A percentile compares a stretch with the other conserved stretches of the same genome.
These are phyloP conservation scores for Babesia caballi DNA, from an alignment of 169 alveolate genomes.

Conservation along the genomic window DNA sequence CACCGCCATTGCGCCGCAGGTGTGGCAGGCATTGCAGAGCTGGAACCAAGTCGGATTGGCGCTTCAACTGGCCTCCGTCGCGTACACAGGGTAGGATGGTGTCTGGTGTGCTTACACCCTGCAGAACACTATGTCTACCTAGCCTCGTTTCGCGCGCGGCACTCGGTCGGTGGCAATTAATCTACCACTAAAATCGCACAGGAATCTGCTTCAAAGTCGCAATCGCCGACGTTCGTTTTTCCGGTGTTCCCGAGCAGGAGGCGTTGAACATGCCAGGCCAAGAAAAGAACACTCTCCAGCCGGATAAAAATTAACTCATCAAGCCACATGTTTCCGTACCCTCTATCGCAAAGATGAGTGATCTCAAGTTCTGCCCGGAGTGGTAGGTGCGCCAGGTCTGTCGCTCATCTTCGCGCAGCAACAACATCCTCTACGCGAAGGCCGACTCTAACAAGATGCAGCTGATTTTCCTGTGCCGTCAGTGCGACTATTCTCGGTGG, in stretches of 20 bases:
- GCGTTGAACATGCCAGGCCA: background rate
- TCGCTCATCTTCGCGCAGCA: constrained; percentile 35
- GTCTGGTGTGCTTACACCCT: background rate
- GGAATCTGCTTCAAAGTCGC: constrained; percentile 22
- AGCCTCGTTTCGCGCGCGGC: constrained; percentile 13
- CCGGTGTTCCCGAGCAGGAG: background rate
- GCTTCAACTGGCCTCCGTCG: constrained; percentile 24
- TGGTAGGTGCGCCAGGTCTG: constrained; percentile 23
- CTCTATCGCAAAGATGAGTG: constrained; percentile 45
- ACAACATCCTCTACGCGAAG: constrained; percentile 71
- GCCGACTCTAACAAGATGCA: constrained; percentile 68
- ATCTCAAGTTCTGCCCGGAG: constrained; percentile 68
- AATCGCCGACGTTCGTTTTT: constrained; percentile 22
- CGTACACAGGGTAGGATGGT: constrained; percentile 23
- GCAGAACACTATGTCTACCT: constrained; percentile 14
- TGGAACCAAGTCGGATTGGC: constrained; percentile 56
- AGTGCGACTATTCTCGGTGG: constrained; percentile 65
- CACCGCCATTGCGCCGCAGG: background rate
- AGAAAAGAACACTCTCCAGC: background rate
- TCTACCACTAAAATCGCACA: background rate
- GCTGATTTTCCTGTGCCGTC: constrained; percentile 72
- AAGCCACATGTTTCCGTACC: background rate
- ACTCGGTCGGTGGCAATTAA: background rate
- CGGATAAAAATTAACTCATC: background rate
- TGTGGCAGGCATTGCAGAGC: constrained; percentile 50